Base-by-base conservation (phyloP, 768 basidiomycete genomes). In the Mrakia blollopis region DNA sequence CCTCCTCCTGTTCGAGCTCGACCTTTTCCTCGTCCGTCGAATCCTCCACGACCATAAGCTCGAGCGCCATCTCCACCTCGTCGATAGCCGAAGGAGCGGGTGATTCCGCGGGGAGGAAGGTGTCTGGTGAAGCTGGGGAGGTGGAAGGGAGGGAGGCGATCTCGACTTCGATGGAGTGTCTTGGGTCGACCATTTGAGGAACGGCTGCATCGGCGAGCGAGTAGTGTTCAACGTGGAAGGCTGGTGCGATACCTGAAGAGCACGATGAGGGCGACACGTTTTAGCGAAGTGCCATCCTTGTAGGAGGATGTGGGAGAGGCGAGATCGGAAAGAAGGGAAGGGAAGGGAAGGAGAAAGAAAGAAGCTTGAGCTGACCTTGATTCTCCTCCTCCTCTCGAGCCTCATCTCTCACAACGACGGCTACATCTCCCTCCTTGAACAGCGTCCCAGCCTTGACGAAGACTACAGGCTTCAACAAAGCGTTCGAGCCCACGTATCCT, bases 391-490 rank as follows among this genome's bases (percentile, higher is more conserved):
- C 63, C 35, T 35, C 65, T 30, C 10, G 18, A 35, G n/a, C 30
- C 18, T 67, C 63, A 18, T 68, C 57, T 25, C n/a, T 13, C n/a
- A 47, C 61, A 1, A 57, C n/a, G 0, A 78, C 77, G 3, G 74
- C 77, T 9, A 78, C 73, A 14, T 74, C 57, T 10, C 77, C 77
- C 32, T 78, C 77, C 10, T 78, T 44, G 73, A 78, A 78, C 35
- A 78, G 54, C 18, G 77, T 78, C 28, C 77, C 77, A 39, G 77
- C 77, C 73, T 78, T 78, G 61, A 78, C 77, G 61, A 78, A 78
- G 35, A 62, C 41, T 44, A 78, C 62, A 23, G 77, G 77, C 68
- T 75, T 74, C 0, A 78, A 50, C 0, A 73, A 37, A 23, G 62
- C 30, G 72, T 72, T 72, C n/a, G 72, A 61, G 21, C 72, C 52